phyloP scores from a whole-genome alignment of 495 filamentous ascomycete species.

The Tuber calosporum region DNA sequence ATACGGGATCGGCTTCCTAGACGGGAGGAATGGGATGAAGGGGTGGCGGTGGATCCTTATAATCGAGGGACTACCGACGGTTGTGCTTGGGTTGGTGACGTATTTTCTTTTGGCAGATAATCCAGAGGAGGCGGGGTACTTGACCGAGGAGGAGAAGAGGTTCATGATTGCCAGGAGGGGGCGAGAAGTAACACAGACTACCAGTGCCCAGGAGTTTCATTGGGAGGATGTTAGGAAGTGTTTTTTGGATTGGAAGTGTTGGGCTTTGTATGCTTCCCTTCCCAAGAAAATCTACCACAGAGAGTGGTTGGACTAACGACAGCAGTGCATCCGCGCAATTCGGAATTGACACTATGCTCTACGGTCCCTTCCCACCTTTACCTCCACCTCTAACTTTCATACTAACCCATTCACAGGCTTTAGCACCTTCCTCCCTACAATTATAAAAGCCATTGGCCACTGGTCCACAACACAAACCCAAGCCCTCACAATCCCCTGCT shows the following conservation, averaged over 20 bases:
- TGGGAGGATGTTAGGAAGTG: slow-evolving; percentile 48
- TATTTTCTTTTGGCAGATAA: slow-evolving; percentile 62
- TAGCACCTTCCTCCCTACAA: slow-evolving; percentile 69
- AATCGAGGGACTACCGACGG: slow-evolving; percentile 64
- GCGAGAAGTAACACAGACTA: slow-evolving; percentile 54
- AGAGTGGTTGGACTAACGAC: neutral
- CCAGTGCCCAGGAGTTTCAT: slow-evolving; percentile 54
- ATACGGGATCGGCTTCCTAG: slow-evolving; percentile 63
- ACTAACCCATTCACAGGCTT: slow-evolving; percentile 46
- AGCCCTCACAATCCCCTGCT: slow-evolving; percentile 71
- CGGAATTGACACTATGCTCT: slow-evolving; percentile 64
- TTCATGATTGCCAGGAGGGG: slow-evolving; percentile 47
- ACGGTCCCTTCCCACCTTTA: slow-evolving; percentile 45
- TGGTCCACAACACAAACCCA: slow-evolving; percentile 60
- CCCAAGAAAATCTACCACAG: neutral
- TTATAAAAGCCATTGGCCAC: slow-evolving; percentile 60
- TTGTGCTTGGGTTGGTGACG: slow-evolving; percentile 54
- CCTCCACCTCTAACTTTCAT: neutral
- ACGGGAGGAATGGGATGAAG: slow-evolving; percentile 55
- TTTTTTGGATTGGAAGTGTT: slow-evolving; percentile 58
- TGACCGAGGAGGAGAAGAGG: slow-evolving; percentile 55
- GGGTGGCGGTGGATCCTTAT: slow-evolving; percentile 65
- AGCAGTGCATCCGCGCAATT: slow-evolving; percentile 52
- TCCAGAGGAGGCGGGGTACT: slow-evolving; percentile 56
- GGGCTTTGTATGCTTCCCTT: slow-evolving; percentile 49